A percentile compares a stretch with the other conserved stretches of the same genome.
These are phyloP conservation scores for Aspergillus amoenus DNA, from an alignment of 2,329 filamentous ascomycete species.

Conservation along the genomic window DNA sequence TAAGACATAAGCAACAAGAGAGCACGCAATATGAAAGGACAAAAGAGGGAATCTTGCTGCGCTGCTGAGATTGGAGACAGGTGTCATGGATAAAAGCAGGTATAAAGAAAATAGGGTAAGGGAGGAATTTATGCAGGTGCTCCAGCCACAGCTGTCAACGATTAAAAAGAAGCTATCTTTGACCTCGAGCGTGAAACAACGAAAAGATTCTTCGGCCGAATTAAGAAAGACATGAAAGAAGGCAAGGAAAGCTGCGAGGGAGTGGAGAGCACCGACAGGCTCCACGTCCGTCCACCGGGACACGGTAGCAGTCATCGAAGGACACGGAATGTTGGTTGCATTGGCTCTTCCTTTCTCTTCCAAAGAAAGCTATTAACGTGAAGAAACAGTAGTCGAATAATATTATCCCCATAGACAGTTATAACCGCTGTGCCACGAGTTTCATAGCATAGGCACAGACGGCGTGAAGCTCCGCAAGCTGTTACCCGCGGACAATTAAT, in stretches of 20 bases:
- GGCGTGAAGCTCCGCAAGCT: slow-evolving; percentile 26
- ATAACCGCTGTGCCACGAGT: slow-evolving; percentile 33
- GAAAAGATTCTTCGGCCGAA: slow-evolving; percentile 19
- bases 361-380: slow-evolving; percentile 42
- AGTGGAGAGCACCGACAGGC: slow-evolving; percentile 18
- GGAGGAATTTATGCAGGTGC: slow-evolving; percentile 26
- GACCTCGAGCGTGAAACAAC: slow-evolving; percentile 24
- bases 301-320: slow-evolving; percentile 25
- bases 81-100: slow-evolving; percentile 27
- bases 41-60: slow-evolving; percentile 44
- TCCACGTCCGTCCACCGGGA: slow-evolving; percentile 15
- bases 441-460: slow-evolving; percentile 39
- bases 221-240: slow-evolving; percentile 22
- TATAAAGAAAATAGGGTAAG: slow-evolving; percentile 19
- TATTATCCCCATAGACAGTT: slow-evolving; percentile 40
- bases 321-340: slow-evolving; percentile 29
- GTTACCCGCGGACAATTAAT: slow-evolving; percentile 29
- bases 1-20: slow-evolving; percentile 27
- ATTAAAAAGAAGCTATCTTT: slow-evolving; percentile 37
- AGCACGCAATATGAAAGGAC: slow-evolving; percentile 30
- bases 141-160: slow-evolving; percentile 27
- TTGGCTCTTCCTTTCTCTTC: slow-evolving; percentile 28
- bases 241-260: slow-evolving; percentile 20
- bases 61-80: slow-evolving; percentile 37
- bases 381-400: slow-evolving; percentile 38